Evolutionary conservation across 129 eudicot genomes (phyloP).

Genomic region (Calendula officinalis): DNA sequence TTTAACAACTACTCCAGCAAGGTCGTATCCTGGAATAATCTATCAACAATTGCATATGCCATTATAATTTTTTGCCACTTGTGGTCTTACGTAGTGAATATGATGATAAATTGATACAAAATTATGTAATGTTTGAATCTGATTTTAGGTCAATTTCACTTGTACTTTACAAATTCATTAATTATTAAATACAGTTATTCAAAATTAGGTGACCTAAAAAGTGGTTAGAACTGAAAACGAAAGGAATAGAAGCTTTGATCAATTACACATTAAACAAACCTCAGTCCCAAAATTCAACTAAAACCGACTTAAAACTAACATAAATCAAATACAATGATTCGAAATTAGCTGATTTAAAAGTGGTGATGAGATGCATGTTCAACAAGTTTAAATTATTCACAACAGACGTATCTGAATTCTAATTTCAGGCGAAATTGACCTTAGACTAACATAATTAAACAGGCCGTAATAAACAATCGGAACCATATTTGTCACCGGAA

Average conservation of each 20-base stretch:
- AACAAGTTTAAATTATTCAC: neutral
- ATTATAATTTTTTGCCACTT: neutral
- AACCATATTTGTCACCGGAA: neutral
- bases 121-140: neutral
- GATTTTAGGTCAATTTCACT: neutral
- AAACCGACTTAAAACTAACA: neutral
- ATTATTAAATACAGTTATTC: neutral
- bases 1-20: conserved; percentile 84
- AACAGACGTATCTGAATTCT: neutral
- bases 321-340: neutral
- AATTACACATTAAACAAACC: neutral
- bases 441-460: neutral
- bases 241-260: neutral
- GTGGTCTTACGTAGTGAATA: neutral
- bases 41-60: conserved; percentile 25
- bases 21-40: conserved; percentile 88
- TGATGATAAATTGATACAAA: neutral
- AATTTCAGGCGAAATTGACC: conserved; percentile 1
- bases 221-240: neutral
- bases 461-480: neutral
- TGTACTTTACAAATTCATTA: neutral
- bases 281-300: neutral
- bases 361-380: too few relatives aligned
- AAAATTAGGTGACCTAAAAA: neutral
- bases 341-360: neutral